Base-by-base conservation (phyloP, 371 early-diverging fungal genomes). In the Syncephalastrum racemosum region DNA sequence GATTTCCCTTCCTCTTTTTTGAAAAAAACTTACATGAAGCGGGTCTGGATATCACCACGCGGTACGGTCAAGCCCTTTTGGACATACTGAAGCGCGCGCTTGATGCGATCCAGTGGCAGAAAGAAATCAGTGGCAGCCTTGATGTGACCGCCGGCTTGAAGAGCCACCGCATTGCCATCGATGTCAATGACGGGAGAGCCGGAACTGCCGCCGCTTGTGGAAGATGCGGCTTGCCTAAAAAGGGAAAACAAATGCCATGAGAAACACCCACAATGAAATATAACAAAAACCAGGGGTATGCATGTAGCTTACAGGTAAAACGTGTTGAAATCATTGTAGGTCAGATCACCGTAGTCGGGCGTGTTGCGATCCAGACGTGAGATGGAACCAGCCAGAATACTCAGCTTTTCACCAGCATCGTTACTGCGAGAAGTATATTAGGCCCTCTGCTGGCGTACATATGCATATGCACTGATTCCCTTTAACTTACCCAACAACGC, bases 151-250 rank as follows among this genome's bases (percentile, higher is more conserved):
- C 93, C 94, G 7, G 94, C 94, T 57, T 96, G 93, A 46, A 95
- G 71, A 8, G 89, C 96, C 13, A 96, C 96, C 0, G 97, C 97
- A 52, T 92, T 85, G 54, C 97, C 97, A 41, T 94, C 79, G 55
- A 96, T 90, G 64, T 94, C 92, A 50, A 97, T 81, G 0, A 97
- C 96, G 3, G 97, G 96, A 1, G 91, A 91, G 12, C 97, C 97
- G 13, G 90, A 89, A 67, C 80, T 80, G 45, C 92, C 92, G 41
- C 92, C 91, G 68, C 88, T 88, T 1, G 89, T 89, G 61, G 86
- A 85, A 3, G 94, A 85, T 0, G 88, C 86, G 4, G 88, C 87
- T 75, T 92, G 92, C 46, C 80, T 79, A 64, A 31, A 62, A 36
- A 36, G 36, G 36, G 10, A 49, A 49, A 16, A 43, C 18, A 52